Conservation (phyloP, 148 eudicot species). For the Fagopyrum homotropicum region DNA sequence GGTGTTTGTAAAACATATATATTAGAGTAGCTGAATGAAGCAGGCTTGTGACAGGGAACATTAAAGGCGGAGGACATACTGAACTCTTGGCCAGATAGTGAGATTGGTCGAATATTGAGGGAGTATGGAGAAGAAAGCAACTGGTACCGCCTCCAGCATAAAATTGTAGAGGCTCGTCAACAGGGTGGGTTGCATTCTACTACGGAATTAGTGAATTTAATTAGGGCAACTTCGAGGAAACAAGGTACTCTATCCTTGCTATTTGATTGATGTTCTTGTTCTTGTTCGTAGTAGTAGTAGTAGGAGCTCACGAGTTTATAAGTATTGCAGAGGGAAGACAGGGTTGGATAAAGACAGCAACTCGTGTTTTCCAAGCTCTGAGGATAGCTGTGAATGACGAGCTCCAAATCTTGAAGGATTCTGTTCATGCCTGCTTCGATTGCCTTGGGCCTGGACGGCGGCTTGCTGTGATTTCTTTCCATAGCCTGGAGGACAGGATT, state of each 20-base stretch:
- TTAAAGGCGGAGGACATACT: slow-evolving; percentile 87
- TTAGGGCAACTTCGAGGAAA: slow-evolving; percentile 47
- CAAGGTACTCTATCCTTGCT: slow-evolving; percentile 39
- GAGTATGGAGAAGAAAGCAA: slow-evolving; percentile 98
- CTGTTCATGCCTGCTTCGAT: slow-evolving; percentile 58
- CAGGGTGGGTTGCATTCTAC: slow-evolving; percentile 82
- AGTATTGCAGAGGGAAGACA: slow-evolving; percentile 73
- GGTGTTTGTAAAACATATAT: slow-evolving; percentile 14
- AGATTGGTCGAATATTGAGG: slow-evolving; percentile 71
- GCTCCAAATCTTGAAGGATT: slow-evolving; percentile 60
- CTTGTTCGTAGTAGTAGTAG: too few species aligned
- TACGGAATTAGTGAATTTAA: slow-evolving; percentile 60
- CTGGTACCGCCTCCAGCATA: slow-evolving; percentile 76
- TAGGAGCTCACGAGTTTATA: neutral
- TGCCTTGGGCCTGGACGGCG: slow-evolving; percentile 88
- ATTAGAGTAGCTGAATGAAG: slow-evolving; percentile 57
- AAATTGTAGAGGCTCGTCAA: slow-evolving; percentile 69
- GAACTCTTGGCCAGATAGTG: slow-evolving; percentile 75
- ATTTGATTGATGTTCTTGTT: neutral
- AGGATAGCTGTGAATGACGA: slow-evolving; percentile 97
- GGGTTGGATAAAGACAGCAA: slow-evolving; percentile 98
- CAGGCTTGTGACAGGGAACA: slow-evolving; percentile 83
- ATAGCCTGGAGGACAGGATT: slow-evolving; percentile 93
- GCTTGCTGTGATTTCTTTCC: slow-evolving; percentile 95
- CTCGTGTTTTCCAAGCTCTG: slow-evolving; percentile 96